Percentiles rank a stretch among this genome's conserved stretches.
These are phyloP conservation scores for Haematococcus sp. DNA, from an alignment of 139 green algal genomes.

Conservation along the genomic window DNA sequence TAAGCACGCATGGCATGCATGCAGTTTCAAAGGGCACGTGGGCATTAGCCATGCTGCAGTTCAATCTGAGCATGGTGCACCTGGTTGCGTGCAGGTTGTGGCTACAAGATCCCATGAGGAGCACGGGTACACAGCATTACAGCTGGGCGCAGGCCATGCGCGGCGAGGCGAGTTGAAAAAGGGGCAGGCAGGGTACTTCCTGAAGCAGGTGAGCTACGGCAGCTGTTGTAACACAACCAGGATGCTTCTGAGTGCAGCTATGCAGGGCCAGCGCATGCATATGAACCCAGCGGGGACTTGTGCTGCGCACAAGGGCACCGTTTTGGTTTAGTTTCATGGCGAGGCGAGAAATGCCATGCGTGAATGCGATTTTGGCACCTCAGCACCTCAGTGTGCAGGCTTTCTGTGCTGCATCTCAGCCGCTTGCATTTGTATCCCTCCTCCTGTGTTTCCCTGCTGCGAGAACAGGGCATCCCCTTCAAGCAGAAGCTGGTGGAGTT, in stretches of 20 bases:
- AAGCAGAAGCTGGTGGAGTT: conserved; percentile 89
- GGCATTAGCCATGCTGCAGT: neutral
- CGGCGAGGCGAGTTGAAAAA: conserved; percentile 66
- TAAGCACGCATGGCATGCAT: conserved; percentile 31
- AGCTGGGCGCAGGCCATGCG: conserved; percentile 79
- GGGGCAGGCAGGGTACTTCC: conserved; percentile 22
- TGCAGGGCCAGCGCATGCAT: conserved; percentile 1
- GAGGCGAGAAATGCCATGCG: no score
- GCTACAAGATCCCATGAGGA: conserved; percentile 67
- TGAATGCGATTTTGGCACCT: no score
- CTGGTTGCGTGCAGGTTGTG: conserved; percentile 73
- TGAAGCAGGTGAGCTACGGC: conserved; percentile 22
- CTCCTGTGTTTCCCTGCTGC: neutral
- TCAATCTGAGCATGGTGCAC: no score
- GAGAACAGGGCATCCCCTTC: conserved; percentile 45
- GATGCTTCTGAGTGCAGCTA: no score
- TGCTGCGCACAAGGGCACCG: no score
- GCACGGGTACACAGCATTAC: conserved; percentile 78
- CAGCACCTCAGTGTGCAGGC: no score
- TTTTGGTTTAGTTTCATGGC: no score
- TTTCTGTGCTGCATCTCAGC: no score
- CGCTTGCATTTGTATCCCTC: neutral
- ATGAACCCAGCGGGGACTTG: no score
- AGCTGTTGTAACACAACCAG: no score
- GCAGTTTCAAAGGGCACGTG: neutral